Evolutionary conservation across 2,329 filamentous ascomycete genomes (phyloP).

Genomic region (Paecilomyces sp.): DNA sequence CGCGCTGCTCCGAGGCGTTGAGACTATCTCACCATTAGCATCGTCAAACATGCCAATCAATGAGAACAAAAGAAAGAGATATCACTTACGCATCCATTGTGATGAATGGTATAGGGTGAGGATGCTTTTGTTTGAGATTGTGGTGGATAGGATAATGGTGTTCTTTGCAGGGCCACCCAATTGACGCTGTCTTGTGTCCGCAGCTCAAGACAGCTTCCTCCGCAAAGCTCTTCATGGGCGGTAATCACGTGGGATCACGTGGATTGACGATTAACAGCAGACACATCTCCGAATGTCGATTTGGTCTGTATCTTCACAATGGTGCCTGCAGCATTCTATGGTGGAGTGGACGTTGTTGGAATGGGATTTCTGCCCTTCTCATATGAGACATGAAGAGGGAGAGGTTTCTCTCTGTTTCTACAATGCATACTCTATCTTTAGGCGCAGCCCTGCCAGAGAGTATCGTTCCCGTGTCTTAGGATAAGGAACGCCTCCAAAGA

Average conservation of each 20-base stretch:
- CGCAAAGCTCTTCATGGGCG: background rate
- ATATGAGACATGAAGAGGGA: no score
- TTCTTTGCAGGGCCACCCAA: background rate
- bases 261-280: background rate
- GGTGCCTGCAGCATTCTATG: background rate
- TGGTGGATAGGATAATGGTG: background rate
- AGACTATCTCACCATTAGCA: constrained; percentile 45
- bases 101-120: constrained; percentile 1
- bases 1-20: constrained; percentile 74
- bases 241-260: background rate
- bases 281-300: background rate
- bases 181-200: background rate
- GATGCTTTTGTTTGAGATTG: background rate
- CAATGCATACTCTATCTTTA: no score
- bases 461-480: no score
- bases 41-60: background rate
- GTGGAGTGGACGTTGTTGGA: no score
- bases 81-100: constrained; percentile 31
- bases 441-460: no score
- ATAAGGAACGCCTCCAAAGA: no score
- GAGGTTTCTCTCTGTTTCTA: no score
- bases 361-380: background rate
- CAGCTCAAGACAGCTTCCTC: background rate
- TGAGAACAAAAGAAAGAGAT: background rate
- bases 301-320: background rate